phyloP scores from a whole-genome alignment of 495 filamentous ascomycete species.

The Terfezia claveryi region DNA sequence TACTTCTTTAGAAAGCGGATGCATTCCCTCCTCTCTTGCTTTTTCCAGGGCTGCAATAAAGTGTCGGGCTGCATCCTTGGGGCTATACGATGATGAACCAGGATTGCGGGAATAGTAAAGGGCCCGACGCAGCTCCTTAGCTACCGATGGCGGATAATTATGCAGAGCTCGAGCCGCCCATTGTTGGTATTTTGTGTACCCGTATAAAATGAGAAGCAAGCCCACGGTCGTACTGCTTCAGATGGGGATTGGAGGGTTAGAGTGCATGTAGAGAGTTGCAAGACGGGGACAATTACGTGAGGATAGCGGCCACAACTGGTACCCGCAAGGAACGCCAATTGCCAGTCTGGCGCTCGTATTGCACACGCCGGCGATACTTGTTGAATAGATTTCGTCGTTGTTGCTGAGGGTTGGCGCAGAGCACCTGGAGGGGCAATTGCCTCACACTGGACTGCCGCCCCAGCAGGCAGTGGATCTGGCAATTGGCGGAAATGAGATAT shows the following conservation, averaged over 20 bases:
- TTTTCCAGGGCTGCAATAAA: slow-evolving; percentile 54
- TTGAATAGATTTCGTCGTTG: not conserved
- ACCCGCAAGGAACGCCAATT: not conserved
- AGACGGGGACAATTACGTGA: not conserved
- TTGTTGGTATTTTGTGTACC: not conserved
- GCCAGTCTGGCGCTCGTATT: not conserved
- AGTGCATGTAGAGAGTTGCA: not conserved
- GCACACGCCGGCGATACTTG: not conserved
- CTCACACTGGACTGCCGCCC: no score
- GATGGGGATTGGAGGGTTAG: not conserved
- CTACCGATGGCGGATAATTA: slow-evolving; percentile 59
- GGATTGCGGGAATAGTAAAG: slow-evolving; percentile 60
- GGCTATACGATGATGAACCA: slow-evolving; percentile 28
- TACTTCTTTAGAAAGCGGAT: slow-evolving; percentile 74
- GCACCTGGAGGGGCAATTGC: no score
- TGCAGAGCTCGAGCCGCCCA: slow-evolving; percentile 29
- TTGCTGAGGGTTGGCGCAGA: not conserved
- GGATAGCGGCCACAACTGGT: not conserved
- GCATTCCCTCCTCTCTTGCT: slow-evolving; percentile 49
- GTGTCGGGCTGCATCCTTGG: slow-evolving; percentile 43
- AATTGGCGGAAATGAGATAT: no score
- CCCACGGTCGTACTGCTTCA: not conserved
- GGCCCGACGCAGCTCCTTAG: slow-evolving; percentile 58
- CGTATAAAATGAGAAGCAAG: not conserved
- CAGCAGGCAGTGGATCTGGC: no score